Percentiles rank a stretch among this genome's conserved stretches.
Evolutionary conservation across 176 grass and related monocot species (phyloP).

Genomic region (Eremochloa ophiuroides): DNA sequence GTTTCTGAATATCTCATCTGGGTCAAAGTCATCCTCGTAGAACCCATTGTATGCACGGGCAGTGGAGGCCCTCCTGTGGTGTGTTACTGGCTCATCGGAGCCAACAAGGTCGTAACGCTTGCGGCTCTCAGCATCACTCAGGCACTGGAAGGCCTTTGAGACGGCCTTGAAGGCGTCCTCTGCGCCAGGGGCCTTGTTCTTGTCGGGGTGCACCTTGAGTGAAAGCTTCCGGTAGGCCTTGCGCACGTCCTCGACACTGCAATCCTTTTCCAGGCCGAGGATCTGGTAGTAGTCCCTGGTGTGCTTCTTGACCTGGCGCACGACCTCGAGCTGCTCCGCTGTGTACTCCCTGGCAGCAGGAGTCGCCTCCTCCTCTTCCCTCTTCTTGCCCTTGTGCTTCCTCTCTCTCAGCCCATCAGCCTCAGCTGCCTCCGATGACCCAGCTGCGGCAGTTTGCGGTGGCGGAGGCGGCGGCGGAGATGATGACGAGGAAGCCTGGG

Average conservation of each 20-base stretch:
- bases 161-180: constrained; percentile 98
- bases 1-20: constrained; percentile 95
- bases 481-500: constrained; percentile 29
- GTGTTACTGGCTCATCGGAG: constrained; percentile 52
- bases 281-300: constrained; percentile 92
- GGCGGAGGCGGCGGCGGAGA: constrained; percentile 2
- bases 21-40: constrained; percentile 78
- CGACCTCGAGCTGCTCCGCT: constrained; percentile 67
- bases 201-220: constrained; percentile 95
- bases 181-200: constrained; percentile 80
- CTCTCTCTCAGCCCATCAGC: constrained; percentile 36
- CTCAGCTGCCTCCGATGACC: constrained; percentile 5
- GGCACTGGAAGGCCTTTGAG: constrained; percentile 94
- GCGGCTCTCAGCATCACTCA: constrained; percentile 69
- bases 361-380: constrained; percentile 9
- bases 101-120: constrained; percentile 77
- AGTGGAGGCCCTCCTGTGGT: constrained; percentile 49
- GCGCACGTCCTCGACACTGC: constrained; percentile 83
- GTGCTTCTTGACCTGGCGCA: constrained; percentile 74
- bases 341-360: constrained; percentile 45
- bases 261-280: constrained; percentile 67
- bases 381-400: constrained; percentile 45
- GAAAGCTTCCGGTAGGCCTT: constrained; percentile 97
- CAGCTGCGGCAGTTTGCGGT: neutral
- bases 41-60: constrained; percentile 48